Base-by-base conservation (phyloP, 805 yeast genomes). In the Ogataea minuta region DNA sequence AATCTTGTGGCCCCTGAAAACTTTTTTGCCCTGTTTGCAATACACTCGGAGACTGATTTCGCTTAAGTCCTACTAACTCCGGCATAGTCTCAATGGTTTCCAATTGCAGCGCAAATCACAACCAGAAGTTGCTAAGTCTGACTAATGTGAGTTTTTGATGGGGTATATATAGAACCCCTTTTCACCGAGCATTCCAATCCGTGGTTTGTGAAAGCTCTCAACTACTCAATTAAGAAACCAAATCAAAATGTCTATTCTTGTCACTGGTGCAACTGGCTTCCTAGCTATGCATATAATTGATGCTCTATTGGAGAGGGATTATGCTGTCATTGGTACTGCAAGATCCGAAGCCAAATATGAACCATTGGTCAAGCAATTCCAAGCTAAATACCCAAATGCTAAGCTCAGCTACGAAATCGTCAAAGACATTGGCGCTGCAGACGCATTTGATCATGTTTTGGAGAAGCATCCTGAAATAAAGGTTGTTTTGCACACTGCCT, bases 191-290 rank as follows among this genome's bases (percentile, higher is more conserved):
- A 19, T 6, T 5, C 5, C 8, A 6, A 6, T 19, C 8, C 21
- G 5, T 19, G 21, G 8, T 19, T 5, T 19, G 8, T 19, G 5
- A 6, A 8, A 19, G 21, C 5, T 19, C 8, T 19, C 5, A 19
- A 6, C 8, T 5, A 19, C 21, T 19, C 21, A 19, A 19, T 19
- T 8, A 19, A 19, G 8, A 19, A 5, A 6, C 8, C 21, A 19
- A 19, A 7, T 16, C 6, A 8, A 17, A 31, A 32, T 32, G 36
- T 32, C 56, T 15, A 73, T 71, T 25, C 66, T 73, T 34, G 69
- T 76, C 24, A 63, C 80, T 3, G 81, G 81, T 23, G 77, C 77
- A 8, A 60, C 72, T 3, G 81, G 81, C 7, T 76, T 64, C 50
- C 67, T 76, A 44, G 80, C 81, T 26, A 69, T 64, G 49, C 76